These are phyloP conservation scores for Oryza punctata DNA, from an alignment of 176 grass and related monocot species.

Conservation along the genomic window DNA sequence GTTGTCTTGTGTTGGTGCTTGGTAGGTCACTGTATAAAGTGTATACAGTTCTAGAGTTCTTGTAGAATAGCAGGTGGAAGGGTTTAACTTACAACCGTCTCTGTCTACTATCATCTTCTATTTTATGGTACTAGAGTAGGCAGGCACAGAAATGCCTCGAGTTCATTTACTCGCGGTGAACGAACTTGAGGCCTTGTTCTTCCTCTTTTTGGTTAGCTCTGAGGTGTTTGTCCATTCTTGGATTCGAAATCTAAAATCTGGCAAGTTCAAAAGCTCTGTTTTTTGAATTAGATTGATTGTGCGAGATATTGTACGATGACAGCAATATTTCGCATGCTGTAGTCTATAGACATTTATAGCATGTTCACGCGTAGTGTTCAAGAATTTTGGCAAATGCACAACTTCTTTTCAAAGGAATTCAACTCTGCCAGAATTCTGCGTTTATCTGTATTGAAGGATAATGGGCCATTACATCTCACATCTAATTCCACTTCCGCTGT, in stretches of 20 bases:
- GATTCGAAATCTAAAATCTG: slow-evolving; percentile 18
- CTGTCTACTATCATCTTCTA: slow-evolving; percentile 23
- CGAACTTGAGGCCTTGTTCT: slow-evolving; percentile 21
- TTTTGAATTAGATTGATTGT: slow-evolving; percentile 22
- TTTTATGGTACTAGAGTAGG: slow-evolving; percentile 23
- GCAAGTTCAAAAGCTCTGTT: neutral
- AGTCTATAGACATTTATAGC: no score
- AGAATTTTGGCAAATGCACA: neutral
- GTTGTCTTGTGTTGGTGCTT: neutral
- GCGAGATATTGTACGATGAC: neutral
- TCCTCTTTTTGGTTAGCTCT: slow-evolving; percentile 15
- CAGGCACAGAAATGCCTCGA: slow-evolving; percentile 24
- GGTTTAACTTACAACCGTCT: slow-evolving; percentile 7
- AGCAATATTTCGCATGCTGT: neutral
- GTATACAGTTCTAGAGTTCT: slow-evolving; percentile 47
- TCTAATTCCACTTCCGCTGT: slow-evolving; percentile 5
- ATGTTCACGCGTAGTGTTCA: neutral
- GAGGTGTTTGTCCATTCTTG: neutral
- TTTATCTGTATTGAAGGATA: neutral
- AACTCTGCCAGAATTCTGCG: neutral
- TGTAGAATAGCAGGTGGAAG: slow-evolving; percentile 31
- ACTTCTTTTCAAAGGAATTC: neutral
- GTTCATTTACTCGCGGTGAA: slow-evolving; percentile 44
- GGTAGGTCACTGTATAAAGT: slow-evolving; percentile 49
- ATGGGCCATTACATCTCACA: neutral